These are phyloP conservation scores for Colletotrichum noveboracense DNA, from an alignment of 2,329 filamentous ascomycete species.

Conservation along the genomic window DNA sequence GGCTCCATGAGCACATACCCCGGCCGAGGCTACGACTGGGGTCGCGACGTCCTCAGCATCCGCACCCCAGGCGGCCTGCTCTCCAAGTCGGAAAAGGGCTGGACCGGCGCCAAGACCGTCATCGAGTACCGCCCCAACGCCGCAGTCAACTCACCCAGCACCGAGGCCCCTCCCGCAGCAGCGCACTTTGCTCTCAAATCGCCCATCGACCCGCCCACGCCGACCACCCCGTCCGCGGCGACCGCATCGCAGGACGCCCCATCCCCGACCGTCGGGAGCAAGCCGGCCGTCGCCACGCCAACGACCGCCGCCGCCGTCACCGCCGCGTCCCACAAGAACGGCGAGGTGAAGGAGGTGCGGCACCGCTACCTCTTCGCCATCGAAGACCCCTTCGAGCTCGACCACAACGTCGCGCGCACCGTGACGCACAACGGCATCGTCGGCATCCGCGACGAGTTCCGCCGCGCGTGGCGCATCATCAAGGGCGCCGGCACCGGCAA, in stretches of 20 bases:
- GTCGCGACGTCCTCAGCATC: slow-evolving; percentile 78
- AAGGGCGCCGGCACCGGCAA: slow-evolving; percentile 50
- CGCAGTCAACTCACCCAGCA: background rate
- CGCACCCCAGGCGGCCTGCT: slow-evolving; percentile 73
- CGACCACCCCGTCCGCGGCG: background rate
- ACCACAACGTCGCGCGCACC: slow-evolving; percentile 88
- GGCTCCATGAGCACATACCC: slow-evolving; percentile 56
- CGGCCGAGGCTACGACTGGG: slow-evolving; percentile 77
- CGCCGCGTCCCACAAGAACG: slow-evolving; percentile 29
- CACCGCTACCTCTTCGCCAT: slow-evolving; percentile 87
- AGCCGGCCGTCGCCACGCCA: background rate
- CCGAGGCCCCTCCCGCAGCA: background rate
- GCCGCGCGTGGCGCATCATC: slow-evolving; percentile 78
- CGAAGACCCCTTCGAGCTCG: slow-evolving; percentile 88
- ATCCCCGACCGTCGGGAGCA: slow-evolving; percentile 11
- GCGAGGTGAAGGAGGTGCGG: slow-evolving; percentile 70
- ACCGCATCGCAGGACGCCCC: background rate
- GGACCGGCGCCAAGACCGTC: slow-evolving; percentile 82
- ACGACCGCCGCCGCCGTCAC: background rate
- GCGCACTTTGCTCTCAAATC: background rate
- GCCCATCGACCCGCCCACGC: background rate
- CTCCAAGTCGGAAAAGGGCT: slow-evolving; percentile 79
- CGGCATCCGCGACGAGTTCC: slow-evolving; percentile 83
- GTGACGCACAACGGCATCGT: slow-evolving; percentile 85
- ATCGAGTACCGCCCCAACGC: slow-evolving; percentile 20